Base-by-base conservation (phyloP, 192 early-diverging fungal species). In the Mortierella claussenii region DNA sequence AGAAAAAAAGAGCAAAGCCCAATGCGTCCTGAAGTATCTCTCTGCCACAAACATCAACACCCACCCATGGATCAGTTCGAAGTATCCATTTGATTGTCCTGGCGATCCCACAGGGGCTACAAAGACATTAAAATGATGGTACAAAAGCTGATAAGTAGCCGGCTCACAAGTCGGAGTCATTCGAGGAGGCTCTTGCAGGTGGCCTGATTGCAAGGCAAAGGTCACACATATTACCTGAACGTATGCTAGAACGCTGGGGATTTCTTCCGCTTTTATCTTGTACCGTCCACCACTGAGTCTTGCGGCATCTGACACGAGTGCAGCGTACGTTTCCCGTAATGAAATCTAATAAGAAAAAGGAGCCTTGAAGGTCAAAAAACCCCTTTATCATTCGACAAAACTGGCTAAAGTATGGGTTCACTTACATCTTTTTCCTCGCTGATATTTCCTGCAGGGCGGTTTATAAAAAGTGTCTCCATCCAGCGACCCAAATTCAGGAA, bases 191-290 rank as follows among this genome's bases (percentile, higher is more conserved):
- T 28, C 30, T 60, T 37, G 18, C 4, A 34, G 8, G 3, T 6
- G 27, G 52, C 32, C 7, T 54, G 6, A n/a, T 54, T 32, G 36
- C 5, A 8, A 3, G 20, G 17, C 20, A 20, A 31, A 49, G 5
- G 36, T 37, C 23, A 34, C 0, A 10, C 33, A 26, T 31, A 6
- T 21, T 74, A 59, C 69, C 55, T 75, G 70, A 42, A 75, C 62
- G 24, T 65, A 60, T 4, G 56, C 49, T 49, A 75, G 36, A 0
- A 65, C 62, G n/a, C 30, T 52, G 9, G 70, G 62, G 9, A 60
- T 65, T 3, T 75, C 70, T 31, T 75, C 70, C 23, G 51, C 46
- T 36, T 65, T 65, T 43, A 65, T 50, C 44, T 59, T 75, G 57
- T 75, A 75, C 12, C 63, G 36, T 44, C 70, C 70, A 3, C 56